phyloP scores from a whole-genome alignment of 805 yeast genomes.

The Maudiozyma bulderi region DNA sequence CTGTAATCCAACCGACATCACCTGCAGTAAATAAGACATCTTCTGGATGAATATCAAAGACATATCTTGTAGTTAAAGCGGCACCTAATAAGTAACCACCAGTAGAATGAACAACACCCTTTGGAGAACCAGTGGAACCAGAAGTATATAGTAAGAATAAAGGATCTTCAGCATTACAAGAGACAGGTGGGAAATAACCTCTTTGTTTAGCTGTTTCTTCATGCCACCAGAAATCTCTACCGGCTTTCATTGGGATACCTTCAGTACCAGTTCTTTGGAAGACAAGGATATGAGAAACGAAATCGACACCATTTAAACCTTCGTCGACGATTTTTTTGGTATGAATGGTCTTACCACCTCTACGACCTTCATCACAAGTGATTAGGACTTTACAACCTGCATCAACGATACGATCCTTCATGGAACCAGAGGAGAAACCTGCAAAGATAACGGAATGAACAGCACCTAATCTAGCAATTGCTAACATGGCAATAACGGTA shows the following conservation, averaged over 20 bases:
- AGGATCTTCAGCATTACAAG: conserved; percentile 90
- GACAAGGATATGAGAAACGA: conserved; percentile 75
- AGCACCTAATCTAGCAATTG: conserved; percentile 90
- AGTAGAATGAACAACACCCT: conserved; percentile 93
- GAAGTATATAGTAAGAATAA: conserved; percentile 91
- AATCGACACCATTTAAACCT: conserved; percentile 65
- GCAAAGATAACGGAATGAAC: conserved; percentile 94
- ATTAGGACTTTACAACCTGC: conserved; percentile 80
- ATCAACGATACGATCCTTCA: conserved; percentile 81
- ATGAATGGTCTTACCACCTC: conserved; percentile 90
- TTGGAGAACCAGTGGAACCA: conserved; percentile 97
- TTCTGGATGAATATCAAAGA: conserved; percentile 82
- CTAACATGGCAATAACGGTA: conserved; percentile 88
- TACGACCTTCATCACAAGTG: conserved; percentile 89
- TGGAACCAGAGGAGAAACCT: conserved; percentile 89
- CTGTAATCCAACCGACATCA: conserved; percentile 98
- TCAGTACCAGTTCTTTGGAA: conserved; percentile 77
- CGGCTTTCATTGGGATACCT: conserved; percentile 60
- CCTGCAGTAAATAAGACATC: conserved; percentile 94
- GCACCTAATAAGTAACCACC: conserved; percentile 95
- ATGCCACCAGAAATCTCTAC: conserved; percentile 94
- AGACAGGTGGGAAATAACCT: conserved; percentile 76
- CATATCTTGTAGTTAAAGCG: conserved; percentile 80
- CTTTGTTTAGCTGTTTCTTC: conserved; percentile 76
- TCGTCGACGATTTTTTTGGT: conserved; percentile 94